Base-by-base conservation (phyloP, 1,139 yeast genomes). In the Suhomyces wounanorum region DNA sequence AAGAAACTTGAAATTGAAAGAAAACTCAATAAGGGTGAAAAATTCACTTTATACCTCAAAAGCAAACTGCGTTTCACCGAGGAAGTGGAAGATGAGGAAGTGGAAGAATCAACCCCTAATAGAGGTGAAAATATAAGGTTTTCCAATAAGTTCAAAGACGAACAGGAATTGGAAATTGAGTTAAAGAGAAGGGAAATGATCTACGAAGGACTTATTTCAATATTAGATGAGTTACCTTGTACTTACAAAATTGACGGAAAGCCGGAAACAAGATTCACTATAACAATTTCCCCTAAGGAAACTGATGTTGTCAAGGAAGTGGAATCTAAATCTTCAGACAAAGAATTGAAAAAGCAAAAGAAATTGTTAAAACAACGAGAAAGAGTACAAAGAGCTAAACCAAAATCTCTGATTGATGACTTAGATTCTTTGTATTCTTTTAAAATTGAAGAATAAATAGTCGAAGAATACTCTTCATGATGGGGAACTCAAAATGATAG, bases 371-470 rank as follows among this genome's bases (percentile, higher is more conserved):
- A 55, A 47, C 60, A 50, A 50, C 54, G 52, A 50, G 52, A 49
- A 56, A 52, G 52, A 50, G 50, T 47, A 49, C 50, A 38, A 48
- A 57, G 49, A 52, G 46, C 47, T 44, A 55, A 49, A 53, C 52
- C 38, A 7, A 42, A 42, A 17, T 17, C 49, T 9, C 60, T 45
- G 49, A 75, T 70, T 37, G 72, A 69, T 3, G 78, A 75, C 48
- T 67, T 76, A 53, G 81, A 77, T 55, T 62, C 74, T 14, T 62
- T 77, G 53, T 77, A 77, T 56, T 71, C 66, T 67, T 65, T 77
- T 51, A 76, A 76, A 53, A 69, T 75, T 30, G 78, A 72, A 50
- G 77, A 73, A 47, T 74, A 59, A 58, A 11, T 16, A 36, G 16
- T 30, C 11, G 33, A 18, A 11, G 17, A 25, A 21, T 30, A 30